Evolutionary conservation across 1,139 yeast genomes (phyloP).

Genomic region (Sugiyamaella sp.): DNA sequence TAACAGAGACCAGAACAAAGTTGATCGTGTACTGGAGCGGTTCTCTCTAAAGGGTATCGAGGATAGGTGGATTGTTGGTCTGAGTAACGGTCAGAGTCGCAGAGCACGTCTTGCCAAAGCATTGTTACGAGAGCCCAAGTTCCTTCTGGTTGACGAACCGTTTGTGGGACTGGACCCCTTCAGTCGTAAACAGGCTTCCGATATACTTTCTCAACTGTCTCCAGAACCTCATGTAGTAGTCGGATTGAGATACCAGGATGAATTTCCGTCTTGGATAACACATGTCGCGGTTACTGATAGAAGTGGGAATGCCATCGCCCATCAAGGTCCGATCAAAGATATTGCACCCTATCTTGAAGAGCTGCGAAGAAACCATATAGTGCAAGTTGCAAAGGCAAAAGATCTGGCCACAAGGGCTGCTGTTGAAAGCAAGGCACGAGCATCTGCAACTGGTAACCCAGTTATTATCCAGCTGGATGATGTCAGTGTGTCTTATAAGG

Average conservation of each 20-base stretch:
- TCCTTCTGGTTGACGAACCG: constrained; percentile 85
- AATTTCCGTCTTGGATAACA: constrained; percentile 76
- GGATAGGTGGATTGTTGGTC: constrained; percentile 78
- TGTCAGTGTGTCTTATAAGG: constrained; percentile 69
- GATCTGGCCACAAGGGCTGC: constrained; percentile 9
- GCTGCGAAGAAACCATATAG: constrained; percentile 30
- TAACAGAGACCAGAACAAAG: constrained; percentile 37
- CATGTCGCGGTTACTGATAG: constrained; percentile 65
- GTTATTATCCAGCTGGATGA: constrained; percentile 60
- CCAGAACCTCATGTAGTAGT: constrained; percentile 56
- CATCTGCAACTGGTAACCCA: constrained; percentile 28
- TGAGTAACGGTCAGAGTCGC: constrained; percentile 92
- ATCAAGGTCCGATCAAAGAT: constrained; percentile 51
- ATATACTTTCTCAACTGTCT: constrained; percentile 46
- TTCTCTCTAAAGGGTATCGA: constrained; percentile 61
- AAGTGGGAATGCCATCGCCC: constrained; percentile 57
- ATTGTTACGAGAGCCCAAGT: constrained; percentile 62
- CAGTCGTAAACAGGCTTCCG: constrained; percentile 63
- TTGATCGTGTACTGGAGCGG: constrained; percentile 50
- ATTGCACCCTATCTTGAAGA: constrained; percentile 41
- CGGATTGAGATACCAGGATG: constrained; percentile 78
- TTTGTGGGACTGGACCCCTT: constrained; percentile 86
- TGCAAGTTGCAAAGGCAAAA: constrained; percentile 10
- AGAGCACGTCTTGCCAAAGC: constrained; percentile 85
- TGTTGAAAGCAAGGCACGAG: neutral